A percentile compares a stretch with the other conserved stretches of the same genome.
Conservation (phyloP, 306 rosid genomes). For the Betula pendula region DNA sequence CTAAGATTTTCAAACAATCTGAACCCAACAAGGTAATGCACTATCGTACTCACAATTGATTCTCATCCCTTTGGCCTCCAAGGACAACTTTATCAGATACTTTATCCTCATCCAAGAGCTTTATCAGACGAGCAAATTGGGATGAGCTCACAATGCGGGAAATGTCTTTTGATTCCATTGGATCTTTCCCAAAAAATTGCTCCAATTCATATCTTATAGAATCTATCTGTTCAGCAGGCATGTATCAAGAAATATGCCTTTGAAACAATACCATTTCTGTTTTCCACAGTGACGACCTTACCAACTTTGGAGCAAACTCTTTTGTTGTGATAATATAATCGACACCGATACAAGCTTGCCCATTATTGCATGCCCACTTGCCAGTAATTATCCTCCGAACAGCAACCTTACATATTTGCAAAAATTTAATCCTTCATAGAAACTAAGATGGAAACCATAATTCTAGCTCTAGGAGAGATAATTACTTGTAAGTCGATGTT, state of each 20-base stretch:
- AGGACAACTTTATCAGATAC: slow-evolving; percentile 67
- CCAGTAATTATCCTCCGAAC: slow-evolving; percentile 72
- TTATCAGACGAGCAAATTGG: slow-evolving; percentile 59
- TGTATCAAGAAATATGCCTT: slow-evolving; percentile 12
- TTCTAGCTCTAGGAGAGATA: background rate
- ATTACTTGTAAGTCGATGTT: slow-evolving; percentile 67
- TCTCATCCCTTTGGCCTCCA: slow-evolving; percentile 76
- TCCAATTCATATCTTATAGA: slow-evolving; percentile 52
- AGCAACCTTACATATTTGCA: slow-evolving; percentile 51
- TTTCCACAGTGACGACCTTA: slow-evolving; percentile 29
- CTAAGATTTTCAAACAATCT: slow-evolving; percentile 11
- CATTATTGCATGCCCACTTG: slow-evolving; percentile 79
- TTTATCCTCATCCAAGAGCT: slow-evolving; percentile 61
- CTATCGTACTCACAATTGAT: slow-evolving; percentile 50
- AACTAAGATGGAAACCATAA: slow-evolving; percentile 1
- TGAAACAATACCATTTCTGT: slow-evolving; percentile 9
- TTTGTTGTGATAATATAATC: slow-evolving; percentile 76
- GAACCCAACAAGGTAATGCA: slow-evolving; percentile 16
- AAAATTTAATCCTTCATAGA: background rate
- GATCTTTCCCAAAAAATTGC: slow-evolving; percentile 59
- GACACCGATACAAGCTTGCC: slow-evolving; percentile 81
- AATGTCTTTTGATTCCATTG: slow-evolving; percentile 53
- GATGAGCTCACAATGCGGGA: slow-evolving; percentile 66
- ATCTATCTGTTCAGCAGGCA: slow-evolving; percentile 47
- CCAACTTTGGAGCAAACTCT: slow-evolving; percentile 74